Conservation (phyloP, 176 grass and related monocot species). For the Thinopyrum elongatum region DNA sequence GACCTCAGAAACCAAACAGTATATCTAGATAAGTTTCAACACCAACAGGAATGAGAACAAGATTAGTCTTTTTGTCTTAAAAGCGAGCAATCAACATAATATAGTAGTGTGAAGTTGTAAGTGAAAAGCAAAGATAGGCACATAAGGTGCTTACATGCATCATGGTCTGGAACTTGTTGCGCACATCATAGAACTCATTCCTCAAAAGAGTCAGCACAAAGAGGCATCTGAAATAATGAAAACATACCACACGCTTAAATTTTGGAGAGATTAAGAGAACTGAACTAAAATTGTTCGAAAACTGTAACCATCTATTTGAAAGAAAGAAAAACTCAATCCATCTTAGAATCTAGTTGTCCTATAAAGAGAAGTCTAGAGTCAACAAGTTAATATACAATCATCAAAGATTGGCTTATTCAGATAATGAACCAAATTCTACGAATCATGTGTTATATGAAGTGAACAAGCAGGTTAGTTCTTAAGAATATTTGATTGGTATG, state of each 20-base stretch:
- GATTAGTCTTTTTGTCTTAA: neutral
- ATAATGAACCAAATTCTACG: neutral
- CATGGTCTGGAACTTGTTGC: conserved; percentile 67
- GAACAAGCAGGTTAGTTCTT: neutral
- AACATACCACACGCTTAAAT: neutral
- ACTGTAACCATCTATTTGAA: neutral
- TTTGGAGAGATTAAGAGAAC: neutral
- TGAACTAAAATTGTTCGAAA: neutral
- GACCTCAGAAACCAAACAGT: neutral
- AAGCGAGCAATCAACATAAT: neutral
- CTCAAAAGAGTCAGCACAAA: conserved; percentile 59
- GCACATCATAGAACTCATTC: conserved; percentile 62
- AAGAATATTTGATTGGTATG: neutral
- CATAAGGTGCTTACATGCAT: conserved; percentile 51
- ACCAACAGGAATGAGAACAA: neutral
- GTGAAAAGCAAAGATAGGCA: conserved; percentile 16
- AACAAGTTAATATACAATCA: neutral
- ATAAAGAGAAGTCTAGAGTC: neutral
- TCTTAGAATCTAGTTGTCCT: neutral
- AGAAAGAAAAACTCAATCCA: neutral
- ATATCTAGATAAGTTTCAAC: neutral
- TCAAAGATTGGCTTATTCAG: neutral
- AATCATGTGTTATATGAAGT: neutral
- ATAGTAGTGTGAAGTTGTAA: neutral
- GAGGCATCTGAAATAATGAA: conserved; percentile 56